phyloP scores from a whole-genome alignment of 177 flowering plant genomes.

The Vitis hybrid region DNA sequence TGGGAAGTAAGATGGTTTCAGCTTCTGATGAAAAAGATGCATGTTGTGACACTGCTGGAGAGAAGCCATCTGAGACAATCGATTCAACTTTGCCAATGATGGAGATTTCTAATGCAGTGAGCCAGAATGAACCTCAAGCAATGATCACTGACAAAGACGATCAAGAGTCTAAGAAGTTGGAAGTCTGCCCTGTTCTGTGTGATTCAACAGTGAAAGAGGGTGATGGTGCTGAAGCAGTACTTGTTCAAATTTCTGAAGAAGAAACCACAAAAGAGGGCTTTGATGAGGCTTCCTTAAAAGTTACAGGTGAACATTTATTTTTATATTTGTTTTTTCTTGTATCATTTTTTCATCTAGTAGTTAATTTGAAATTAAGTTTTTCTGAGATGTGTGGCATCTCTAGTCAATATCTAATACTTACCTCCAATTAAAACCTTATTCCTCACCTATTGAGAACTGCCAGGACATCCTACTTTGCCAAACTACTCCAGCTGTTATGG shows the following conservation, averaged over 20 bases:
- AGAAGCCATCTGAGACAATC: conserved; percentile 11
- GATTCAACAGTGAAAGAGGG: conserved; percentile 20
- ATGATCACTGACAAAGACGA: conserved; percentile 9
- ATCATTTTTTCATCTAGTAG: not conserved
- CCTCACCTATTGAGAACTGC: too few species aligned
- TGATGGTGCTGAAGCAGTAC: conserved; percentile 12
- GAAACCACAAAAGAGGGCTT: conserved; percentile 8
- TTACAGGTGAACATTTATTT: conserved; percentile 34
- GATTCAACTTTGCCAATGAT: conserved; percentile 12
- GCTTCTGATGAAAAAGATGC: conserved; percentile 21
- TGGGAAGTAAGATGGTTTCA: conserved; percentile 12
- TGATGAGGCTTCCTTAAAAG: conserved; percentile 10
- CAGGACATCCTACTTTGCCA: too few species aligned
- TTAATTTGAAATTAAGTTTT: not conserved
- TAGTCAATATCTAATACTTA: too few species aligned
- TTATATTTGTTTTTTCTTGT: not conserved
- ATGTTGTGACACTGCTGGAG: conserved; percentile 16
- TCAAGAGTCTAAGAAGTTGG: conserved; percentile 21
- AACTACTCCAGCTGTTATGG: too few species aligned
- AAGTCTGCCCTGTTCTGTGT: conserved; percentile 11
- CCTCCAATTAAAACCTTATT: too few species aligned
- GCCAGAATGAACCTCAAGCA: conserved; percentile 15
- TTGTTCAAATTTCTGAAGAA: conserved; percentile 10
- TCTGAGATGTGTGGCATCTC: too few species aligned
- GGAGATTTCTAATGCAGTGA: conserved; percentile 14